A percentile compares a stretch with the other conserved stretches of the same genome.
Conservation (phyloP, 2,329 filamentous ascomycete species). For the Rachicladosporium sp. region DNA sequence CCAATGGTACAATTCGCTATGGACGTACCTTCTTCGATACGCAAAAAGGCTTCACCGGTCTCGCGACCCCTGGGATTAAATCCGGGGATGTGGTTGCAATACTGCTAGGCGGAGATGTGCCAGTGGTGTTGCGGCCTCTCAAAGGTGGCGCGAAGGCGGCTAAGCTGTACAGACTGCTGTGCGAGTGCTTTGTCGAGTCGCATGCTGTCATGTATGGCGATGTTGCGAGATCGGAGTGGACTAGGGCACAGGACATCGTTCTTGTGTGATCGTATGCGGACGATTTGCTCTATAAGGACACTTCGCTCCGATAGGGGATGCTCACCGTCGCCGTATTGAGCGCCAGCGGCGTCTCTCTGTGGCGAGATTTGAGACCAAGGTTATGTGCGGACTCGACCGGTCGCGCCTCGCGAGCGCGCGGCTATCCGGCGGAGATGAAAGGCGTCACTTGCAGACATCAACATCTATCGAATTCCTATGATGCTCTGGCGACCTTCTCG, state of each 20-base stretch:
- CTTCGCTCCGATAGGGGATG: too few species aligned
- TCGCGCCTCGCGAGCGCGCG: too few species aligned
- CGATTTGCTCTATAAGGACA: too few species aligned
- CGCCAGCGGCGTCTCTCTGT: too few species aligned
- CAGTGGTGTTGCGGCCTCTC: slow-evolving; percentile 15
- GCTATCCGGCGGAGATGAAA: too few species aligned
- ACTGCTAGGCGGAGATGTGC: slow-evolving; percentile 19
- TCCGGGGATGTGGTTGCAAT: slow-evolving; percentile 15
- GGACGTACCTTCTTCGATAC: slow-evolving; percentile 18
- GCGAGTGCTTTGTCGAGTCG: slow-evolving; percentile 17
- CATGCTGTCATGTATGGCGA: slow-evolving; percentile 17
- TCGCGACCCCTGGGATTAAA: slow-evolving; percentile 15
- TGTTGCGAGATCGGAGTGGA: slow-evolving; percentile 8
- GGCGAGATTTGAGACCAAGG: too few species aligned
- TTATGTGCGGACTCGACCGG: too few species aligned
- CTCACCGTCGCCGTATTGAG: too few species aligned
- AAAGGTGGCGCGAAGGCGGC: slow-evolving; percentile 6
- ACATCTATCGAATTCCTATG: too few species aligned
- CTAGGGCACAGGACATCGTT: slow-evolving; percentile 15
- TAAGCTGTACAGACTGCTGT: slow-evolving; percentile 15
- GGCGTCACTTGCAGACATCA: too few species aligned
- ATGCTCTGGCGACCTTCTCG: too few species aligned
- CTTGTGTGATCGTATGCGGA: slow-evolving; percentile 10
- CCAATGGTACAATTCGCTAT: slow-evolving; percentile 8
- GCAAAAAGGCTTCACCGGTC: slow-evolving; percentile 12